Base-by-base conservation (phyloP, 352 stramenopile genomes). In the Phytophthora vignae region DNA sequence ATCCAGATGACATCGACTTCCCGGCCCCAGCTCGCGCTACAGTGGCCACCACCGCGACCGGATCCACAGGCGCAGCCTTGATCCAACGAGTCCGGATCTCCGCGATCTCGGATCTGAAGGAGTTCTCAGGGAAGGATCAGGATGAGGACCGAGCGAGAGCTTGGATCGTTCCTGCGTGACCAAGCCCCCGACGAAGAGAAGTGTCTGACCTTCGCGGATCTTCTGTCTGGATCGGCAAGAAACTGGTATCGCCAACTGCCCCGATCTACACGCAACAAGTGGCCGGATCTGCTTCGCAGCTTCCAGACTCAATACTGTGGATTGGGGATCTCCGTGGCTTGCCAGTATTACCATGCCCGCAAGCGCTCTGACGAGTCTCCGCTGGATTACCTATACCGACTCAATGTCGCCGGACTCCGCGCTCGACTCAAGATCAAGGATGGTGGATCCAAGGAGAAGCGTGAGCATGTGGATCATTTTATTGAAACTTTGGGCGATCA, bases 81-180 rank as follows among this genome's bases (percentile, higher is more conserved):
- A 19, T 40, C 3, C 17, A 25, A 40, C 56, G 40, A 6, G 42
- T 63, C 12, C 9, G 56, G 15, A 55, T 63, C 21, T 55, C 56
- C 2, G 56, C 56, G 56, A 44, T 63, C 22, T 63, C 40, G 10
- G 56, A 63, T 42, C 40, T 63, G 9, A 63, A 54, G 15, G 56
- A 63, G 56, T n/a, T n/a, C n/a, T n/a, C n/a, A n/a, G n/a, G n/a
- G 8, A 42, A 44, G 21, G 52, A 58, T 2, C 52, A 58, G 3
- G 52, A 58, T 6, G 52, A 44, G 15, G 29, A 58, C 48, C 29
- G 29, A 15, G 52, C 52, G 0, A 7, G 52, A 29, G 3, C 25
- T 10, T 46, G 52, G 52, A 12, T 58, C 52, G 4, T 58, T 58
- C 17, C 19, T 58, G 4, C 5, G 52, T 1, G 52, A 58, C 6